Base-by-base conservation (phyloP, 2,329 filamentous ascomycete species). In the Colletotrichum sp. region DNA sequence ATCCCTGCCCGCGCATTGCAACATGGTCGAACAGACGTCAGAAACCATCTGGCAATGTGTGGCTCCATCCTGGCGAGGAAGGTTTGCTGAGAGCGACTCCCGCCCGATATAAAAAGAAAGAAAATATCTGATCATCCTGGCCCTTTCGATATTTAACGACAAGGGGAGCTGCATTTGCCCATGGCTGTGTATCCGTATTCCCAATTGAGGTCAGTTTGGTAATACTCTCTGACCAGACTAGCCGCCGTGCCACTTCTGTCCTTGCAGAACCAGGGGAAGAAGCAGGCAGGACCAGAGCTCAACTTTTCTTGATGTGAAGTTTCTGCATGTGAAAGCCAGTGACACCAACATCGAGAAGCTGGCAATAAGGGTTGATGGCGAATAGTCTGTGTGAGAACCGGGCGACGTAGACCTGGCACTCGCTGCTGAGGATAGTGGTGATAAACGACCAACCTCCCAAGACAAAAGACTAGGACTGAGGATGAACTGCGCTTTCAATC, bases 1-100 rank as follows among this genome's bases (percentile, higher is more conserved):
- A 74, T 61, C 72, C 72, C 70, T 74, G 72, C 65, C 59, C 64
- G 18, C 59, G 72, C 72, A 64, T 69, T 68, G 15, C 57, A 57
- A 54, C 54, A 54, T 8, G 27, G 69, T 24, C 43, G 66, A 65
- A 55, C 27, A 69, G 51, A 59, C 47, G 36, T 69, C 58, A 73
- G 65, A 74, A 69, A 73, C 51, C 31, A 73, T 29, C 36, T 16
- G 63, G 63, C 61, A 38, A 59, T 21, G 33, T 47, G 59, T 33
- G 27, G 72, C 64, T 58, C 62, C 57, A 62, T 61, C n/a, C 7
- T 21, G 18, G 54, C 54, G 58, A 63, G 58, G 63, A 51, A 58
- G 29, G 51, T 61, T 24, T 73, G 47, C 72, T 63, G 69, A 64
- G 38, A 34, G 47, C 31, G 55, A 72, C 36, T 59, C 29, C 29